Evolutionary conservation across 2,329 filamentous ascomycete species (phyloP).

Genomic region (Neonectria faginata): DNA sequence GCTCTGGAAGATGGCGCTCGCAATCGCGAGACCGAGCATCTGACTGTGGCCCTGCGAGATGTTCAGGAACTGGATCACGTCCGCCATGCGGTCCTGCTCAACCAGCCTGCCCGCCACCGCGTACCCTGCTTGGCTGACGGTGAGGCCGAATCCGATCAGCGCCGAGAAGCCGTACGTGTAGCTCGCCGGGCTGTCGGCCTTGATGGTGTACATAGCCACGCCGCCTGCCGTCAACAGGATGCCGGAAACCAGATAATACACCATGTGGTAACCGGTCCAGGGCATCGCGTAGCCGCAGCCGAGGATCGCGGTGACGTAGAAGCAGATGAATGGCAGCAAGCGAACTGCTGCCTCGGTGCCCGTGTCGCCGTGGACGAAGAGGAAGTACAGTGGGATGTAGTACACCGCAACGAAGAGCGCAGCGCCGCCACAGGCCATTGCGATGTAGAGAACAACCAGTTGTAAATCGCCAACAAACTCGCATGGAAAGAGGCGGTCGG

Average conservation of each 20-base stretch:
- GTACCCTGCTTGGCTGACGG: conserved; percentile 28
- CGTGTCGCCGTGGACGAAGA: conserved; percentile 36
- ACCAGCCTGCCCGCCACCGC: conserved; percentile 18
- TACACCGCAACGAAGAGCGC: conserved; percentile 31
- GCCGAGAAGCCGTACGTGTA: conserved; percentile 37
- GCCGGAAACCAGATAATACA: conserved; percentile 26
- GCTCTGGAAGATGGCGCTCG: conserved; percentile 31
- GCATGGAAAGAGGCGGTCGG: conserved; percentile 49
- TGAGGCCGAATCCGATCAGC: conserved; percentile 34
- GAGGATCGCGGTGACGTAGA: conserved; percentile 32
- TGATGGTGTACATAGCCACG: conserved; percentile 25
- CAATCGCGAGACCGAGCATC: conserved; percentile 27
- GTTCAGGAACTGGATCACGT: conserved; percentile 33
- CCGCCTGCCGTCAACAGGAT: conserved; percentile 22
- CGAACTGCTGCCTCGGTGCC: conserved; percentile 35
- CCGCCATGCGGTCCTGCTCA: conserved; percentile 21
- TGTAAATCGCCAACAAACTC: conserved; percentile 43
- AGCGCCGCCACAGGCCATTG: conserved; percentile 29
- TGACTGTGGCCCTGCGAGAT: conserved; percentile 33
- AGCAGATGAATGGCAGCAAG: conserved; percentile 36
- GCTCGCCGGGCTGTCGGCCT: conserved; percentile 26
- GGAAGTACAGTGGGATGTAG: conserved; percentile 36
- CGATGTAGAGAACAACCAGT: conserved; percentile 32
- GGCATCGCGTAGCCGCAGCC: conserved; percentile 30
- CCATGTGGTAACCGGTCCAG: conserved; percentile 26